Evolutionary conservation across 2,329 filamentous ascomycete genomes (phyloP).

Genomic region (Dothiorella sarmentorum): DNA sequence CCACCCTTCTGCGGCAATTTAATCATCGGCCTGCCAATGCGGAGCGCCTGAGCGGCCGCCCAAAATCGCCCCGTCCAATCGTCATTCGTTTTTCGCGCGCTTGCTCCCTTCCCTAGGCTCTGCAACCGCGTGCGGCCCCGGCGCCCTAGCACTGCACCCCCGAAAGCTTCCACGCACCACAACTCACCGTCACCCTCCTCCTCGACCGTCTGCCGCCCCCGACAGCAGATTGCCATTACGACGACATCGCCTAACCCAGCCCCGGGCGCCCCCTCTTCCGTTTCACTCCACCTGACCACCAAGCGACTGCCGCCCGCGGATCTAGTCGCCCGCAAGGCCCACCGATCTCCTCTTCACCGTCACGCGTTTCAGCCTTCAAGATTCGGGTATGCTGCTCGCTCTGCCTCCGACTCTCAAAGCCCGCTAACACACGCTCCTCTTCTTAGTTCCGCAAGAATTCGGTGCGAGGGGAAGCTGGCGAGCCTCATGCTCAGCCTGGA

Average conservation of each 20-base stretch:
- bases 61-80: neutral
- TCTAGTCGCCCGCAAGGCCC: conserved; percentile 19
- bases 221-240: conserved; percentile 18
- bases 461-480: conserved; percentile 17
- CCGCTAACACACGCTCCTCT: too few relatives aligned
- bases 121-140: conserved; percentile 15
- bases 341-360: conserved; percentile 22
- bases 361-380: conserved; percentile 19
- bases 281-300: conserved; percentile 9
- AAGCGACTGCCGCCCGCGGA: conserved; percentile 21
- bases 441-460: conserved; percentile 20
- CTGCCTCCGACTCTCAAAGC: neutral
- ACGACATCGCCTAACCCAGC: conserved; percentile 13
- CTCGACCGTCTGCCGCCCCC: conserved; percentile 15
- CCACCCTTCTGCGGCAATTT: conserved; percentile 8
- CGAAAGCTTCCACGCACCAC: conserved; percentile 16
- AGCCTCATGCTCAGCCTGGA: conserved; percentile 22
- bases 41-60: conserved; percentile 11
- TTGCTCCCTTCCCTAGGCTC: conserved; percentile 11
- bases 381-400: conserved; percentile 14
- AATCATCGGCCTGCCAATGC: conserved; percentile 14
- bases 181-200: conserved; percentile 12
- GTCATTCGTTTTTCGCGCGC: conserved; percentile 14
- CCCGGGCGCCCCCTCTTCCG: conserved; percentile 15
- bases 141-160: conserved; percentile 15